Evolutionary conservation across 805 yeast species (phyloP), one percentile per base, ranked within the genome.

Genomic region (Sungouiella thailandica): DNA sequence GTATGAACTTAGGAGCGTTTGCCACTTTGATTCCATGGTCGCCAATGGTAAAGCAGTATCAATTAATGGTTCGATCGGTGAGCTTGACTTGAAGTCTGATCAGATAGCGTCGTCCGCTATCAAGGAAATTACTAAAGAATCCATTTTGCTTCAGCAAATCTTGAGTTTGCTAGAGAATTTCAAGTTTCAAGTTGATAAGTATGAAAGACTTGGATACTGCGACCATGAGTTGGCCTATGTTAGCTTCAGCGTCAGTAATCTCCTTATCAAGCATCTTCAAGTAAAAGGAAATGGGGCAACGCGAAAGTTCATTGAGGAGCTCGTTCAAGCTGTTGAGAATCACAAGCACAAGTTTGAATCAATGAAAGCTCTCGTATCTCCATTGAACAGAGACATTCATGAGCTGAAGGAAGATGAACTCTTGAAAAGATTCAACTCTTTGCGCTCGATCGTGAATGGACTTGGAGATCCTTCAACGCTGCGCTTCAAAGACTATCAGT

Each of bases 171-270:
- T 66, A 15, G 70, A 65, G 39, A 44, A 53, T 18, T 57, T 63
- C 44, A 57, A 53, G 28, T 55, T 54, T 32, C 66, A 66, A 41
- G 32, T 43, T 19, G 52, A 53, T 25, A 58, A 61, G 34, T 36
- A 47, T 9, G 46, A 51, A 3, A 43, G 34, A 16, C 23, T 56
- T n/a, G 58, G 60, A 1, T 54, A 53, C 32, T 66, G 71, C 39
- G 70, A 66, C 39, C 55, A 50, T 40, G 68, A 61, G 37, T 31
- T 61, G 32, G 64, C 67, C 2, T 60, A 51, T 36, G 47, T 66
- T 2, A 43, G 56, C 33, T 59, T 25, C 20, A 28, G 22, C 2
- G 16, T 35, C 3, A 39, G 41, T 18, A 36, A n/a, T 13, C 8
- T 8, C 8, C 19, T 37, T 17, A 19, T 19, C 22, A 19, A 19